These are phyloP conservation scores for Rhynchosporium graminicola DNA, from an alignment of 2,329 filamentous ascomycete species.

Conservation along the genomic window DNA sequence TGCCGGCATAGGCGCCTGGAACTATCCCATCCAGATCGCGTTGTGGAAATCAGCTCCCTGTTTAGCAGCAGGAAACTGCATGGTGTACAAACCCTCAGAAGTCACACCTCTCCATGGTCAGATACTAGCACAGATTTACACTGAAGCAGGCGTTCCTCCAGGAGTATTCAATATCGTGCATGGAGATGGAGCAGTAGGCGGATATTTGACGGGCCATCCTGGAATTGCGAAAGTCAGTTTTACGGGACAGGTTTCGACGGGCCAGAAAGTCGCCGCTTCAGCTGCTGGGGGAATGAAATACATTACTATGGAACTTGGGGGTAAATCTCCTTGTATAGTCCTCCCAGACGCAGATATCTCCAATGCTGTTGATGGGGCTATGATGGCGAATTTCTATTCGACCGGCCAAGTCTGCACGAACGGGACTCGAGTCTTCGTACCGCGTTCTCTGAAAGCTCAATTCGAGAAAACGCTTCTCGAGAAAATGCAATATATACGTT, in stretches of 20 bases:
- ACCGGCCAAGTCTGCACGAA: conserved; percentile 93
- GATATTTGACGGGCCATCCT: conserved; percentile 71
- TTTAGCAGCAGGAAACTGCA: conserved; percentile 82
- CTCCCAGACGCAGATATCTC: conserved; percentile 78
- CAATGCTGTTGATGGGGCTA: conserved; percentile 81
- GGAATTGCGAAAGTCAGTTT: conserved; percentile 84
- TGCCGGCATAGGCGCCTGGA: conserved; percentile 87
- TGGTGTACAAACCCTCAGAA: conserved; percentile 90
- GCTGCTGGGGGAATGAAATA: conserved; percentile 83
- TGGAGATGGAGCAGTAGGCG: conserved; percentile 76
- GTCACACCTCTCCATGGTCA: conserved; percentile 82
- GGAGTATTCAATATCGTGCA: conserved; percentile 89
- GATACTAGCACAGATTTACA: conserved; percentile 73
- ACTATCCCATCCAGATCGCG: conserved; percentile 88
- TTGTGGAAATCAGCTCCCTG: conserved; percentile 88
- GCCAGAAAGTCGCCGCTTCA: conserved; percentile 75
- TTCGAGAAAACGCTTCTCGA: conserved; percentile 71
- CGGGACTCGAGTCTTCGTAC: conserved; percentile 85
- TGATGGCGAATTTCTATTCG: conserved; percentile 94
- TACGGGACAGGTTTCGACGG: conserved; percentile 83
- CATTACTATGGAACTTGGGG: conserved; percentile 88
- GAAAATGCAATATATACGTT: conserved; percentile 69
- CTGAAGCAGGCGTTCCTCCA: conserved; percentile 74
- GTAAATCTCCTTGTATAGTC: conserved; percentile 79
- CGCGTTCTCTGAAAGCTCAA: conserved; percentile 59